These are phyloP conservation scores for Blastobotrys persicus DNA, from an alignment of 1,139 yeast species.

Conservation along the genomic window DNA sequence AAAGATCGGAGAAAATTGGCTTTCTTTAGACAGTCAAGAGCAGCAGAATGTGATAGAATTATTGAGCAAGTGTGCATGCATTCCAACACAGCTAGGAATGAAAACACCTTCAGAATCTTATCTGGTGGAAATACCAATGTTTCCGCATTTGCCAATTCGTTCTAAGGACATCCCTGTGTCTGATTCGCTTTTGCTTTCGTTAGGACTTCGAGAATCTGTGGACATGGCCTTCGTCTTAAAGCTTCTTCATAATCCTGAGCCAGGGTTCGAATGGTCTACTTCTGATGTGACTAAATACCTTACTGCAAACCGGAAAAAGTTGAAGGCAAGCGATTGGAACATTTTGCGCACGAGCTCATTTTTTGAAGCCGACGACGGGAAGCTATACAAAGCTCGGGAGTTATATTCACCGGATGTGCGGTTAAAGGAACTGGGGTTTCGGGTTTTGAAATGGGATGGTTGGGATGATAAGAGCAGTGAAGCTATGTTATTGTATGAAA, in stretches of 20 bases:
- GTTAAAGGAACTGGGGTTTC: slow-evolving; percentile 33
- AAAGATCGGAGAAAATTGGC: slow-evolving; percentile 33
- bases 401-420: slow-evolving; percentile 37
- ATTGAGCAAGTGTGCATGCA: slow-evolving; percentile 32
- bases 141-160: slow-evolving; percentile 41
- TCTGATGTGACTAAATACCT: slow-evolving; percentile 39
- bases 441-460: slow-evolving; percentile 34
- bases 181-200: slow-evolving; percentile 31
- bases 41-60: slow-evolving; percentile 20
- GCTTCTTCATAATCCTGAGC: slow-evolving; percentile 31
- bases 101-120: slow-evolving; percentile 39
- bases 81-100: slow-evolving; percentile 43
- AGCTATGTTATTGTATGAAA: slow-evolving; percentile 32
- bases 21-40: slow-evolving; percentile 18
- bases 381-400: slow-evolving; percentile 25
- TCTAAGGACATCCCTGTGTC: slow-evolving; percentile 30
- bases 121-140: slow-evolving; percentile 35
- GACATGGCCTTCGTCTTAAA: slow-evolving; percentile 42
- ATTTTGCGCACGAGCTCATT: slow-evolving; percentile 33
- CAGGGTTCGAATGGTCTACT: slow-evolving; percentile 37
- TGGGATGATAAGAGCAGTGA: slow-evolving; percentile 35
- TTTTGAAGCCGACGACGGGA: slow-evolving; percentile 28
- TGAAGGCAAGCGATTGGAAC: slow-evolving; percentile 36
- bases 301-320: slow-evolving; percentile 28
- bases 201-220: slow-evolving; percentile 42